A percentile compares a stretch with the other conserved stretches of the same genome.
phyloP scores from a whole-genome alignment of 1,284 basidiomycete species.

The Omphalotus olearius region DNA sequence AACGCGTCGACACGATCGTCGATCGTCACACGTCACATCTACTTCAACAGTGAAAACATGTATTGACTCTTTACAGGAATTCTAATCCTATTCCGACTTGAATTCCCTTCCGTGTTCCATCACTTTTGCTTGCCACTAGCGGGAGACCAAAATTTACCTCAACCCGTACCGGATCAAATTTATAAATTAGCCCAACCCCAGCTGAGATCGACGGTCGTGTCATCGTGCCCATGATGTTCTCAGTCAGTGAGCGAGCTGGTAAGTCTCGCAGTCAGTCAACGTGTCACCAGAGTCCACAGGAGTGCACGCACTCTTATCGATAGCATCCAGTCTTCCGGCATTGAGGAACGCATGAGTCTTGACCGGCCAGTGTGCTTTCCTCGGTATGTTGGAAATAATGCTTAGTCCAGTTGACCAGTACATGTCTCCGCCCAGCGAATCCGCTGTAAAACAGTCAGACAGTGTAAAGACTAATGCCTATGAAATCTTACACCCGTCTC shows the following conservation, averaged over 20 bases:
- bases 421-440: conserved; percentile 88
- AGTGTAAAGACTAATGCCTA: not conserved
- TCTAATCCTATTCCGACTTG: conserved; percentile 93
- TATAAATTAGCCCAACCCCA: conserved; percentile 89
- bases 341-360: conserved; percentile 87
- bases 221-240: conserved; percentile 31
- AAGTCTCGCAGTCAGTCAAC: not conserved
- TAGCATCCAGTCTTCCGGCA: conserved; percentile 74
- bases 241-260: conserved; percentile 34
- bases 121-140: conserved; percentile 72
- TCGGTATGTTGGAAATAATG: conserved; percentile 77
- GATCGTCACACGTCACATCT: not conserved
- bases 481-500: conserved; percentile 61
- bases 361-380: conserved; percentile 82
- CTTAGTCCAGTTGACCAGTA: conserved; percentile 85
- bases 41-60: not conserved
- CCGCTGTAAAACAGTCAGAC: conserved; percentile 32
- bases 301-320: conserved; percentile 50
- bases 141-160: conserved; percentile 95
- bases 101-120: conserved; percentile 77
- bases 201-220: conserved; percentile 67
- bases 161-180: conserved; percentile 79
- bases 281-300: not conserved
- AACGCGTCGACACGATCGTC: not conserved
- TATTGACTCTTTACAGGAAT: conserved; percentile 48